Evolutionary conservation across 106 monocot species (phyloP), one percentile per base, ranked within the genome.

Genomic region (Hemerocallis citrina): DNA sequence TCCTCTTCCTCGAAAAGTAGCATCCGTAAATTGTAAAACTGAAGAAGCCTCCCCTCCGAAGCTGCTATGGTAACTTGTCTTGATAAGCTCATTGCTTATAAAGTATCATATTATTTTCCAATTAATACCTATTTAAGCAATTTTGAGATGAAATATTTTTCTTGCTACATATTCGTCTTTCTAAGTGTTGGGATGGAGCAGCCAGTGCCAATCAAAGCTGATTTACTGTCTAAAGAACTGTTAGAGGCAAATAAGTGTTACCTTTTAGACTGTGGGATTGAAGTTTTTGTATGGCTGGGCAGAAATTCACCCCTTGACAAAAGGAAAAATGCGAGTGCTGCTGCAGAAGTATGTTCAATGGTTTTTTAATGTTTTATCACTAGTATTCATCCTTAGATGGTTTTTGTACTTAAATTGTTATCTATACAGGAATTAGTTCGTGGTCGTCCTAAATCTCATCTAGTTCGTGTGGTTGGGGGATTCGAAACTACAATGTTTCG

Each of bases 1-100:
- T 57, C 94, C 94, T 62, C 94, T 95, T 74, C 86, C 81, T 49
- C 83, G 73, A 74, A 86, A 84, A 69, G 34, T 74, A 16, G 46
- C 71, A 59, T 59, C 76, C 50, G 83, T 69, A 30, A 69, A 71
- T 55, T 72, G 62, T 55, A 58, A 16, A 42, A 67, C 47, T 65
- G 56, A 52, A 24, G 70, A 79, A 62, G 55, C 56, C 60, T 73
- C 25, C 43, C 7, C 66, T 41, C 42, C 68, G 54, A 89, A 89
- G 43, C 74, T 95, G 29, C 31, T 89, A 11, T 73, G 94, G 94
- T 94, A 83, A 79, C 38, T 22, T 51, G 9, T 54, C 32, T 5
- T 46, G 23, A 39, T 28, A 36, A 29, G 19, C 22, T 16, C 42
- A 23, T 30, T 17, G 17, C 36, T 57, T 34, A 12, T 57, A 28